A percentile compares a stretch with the other conserved stretches of the same genome.
Conservation (phyloP, 2,329 filamentous ascomycete genomes). For the Pestalotiopsis sp. region DNA sequence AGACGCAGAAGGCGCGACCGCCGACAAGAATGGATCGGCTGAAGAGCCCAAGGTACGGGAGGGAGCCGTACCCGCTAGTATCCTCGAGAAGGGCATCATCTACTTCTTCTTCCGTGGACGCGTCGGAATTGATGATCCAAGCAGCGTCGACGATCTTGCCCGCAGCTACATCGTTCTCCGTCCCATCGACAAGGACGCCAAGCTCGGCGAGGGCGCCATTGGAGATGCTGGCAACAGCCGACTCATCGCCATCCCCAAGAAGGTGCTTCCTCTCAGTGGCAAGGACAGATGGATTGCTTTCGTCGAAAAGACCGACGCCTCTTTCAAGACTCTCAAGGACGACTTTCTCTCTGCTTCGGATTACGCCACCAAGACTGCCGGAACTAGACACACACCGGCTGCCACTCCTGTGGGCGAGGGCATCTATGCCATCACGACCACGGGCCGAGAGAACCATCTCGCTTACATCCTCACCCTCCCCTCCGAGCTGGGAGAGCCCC, state of each 20-base stretch:
- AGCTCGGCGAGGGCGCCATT: slow-evolving; percentile 57
- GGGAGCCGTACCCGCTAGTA: slow-evolving; percentile 45
- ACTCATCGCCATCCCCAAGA: slow-evolving; percentile 81
- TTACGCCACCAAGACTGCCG: slow-evolving; percentile 77
- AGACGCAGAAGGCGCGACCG: slow-evolving; percentile 22
- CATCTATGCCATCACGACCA: slow-evolving; percentile 79
- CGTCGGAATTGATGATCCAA: slow-evolving; percentile 72
- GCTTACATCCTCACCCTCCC: slow-evolving; percentile 81
- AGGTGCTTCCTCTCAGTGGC: slow-evolving; percentile 71
- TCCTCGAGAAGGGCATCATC: slow-evolving; percentile 86
- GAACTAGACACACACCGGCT: slow-evolving; percentile 68
- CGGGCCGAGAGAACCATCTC: slow-evolving; percentile 73
- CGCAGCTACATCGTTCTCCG: slow-evolving; percentile 80
- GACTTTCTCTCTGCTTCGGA: slow-evolving; percentile 68
- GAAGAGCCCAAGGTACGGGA: slow-evolving; percentile 36
- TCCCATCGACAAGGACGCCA: slow-evolving; percentile 71
- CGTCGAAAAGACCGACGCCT: slow-evolving; percentile 73
- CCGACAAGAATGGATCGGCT: slow-evolving; percentile 26
- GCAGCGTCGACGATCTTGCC: slow-evolving; percentile 71
- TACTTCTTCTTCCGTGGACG: slow-evolving; percentile 89
- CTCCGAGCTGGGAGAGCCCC: slow-evolving; percentile 68
- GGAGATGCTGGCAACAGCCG: slow-evolving; percentile 64
- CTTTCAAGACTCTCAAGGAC: slow-evolving; percentile 71
- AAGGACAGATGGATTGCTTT: slow-evolving; percentile 79
- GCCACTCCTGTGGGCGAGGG: slow-evolving; percentile 82